Evolutionary conservation across 495 filamentous ascomycete genomes (phyloP).

Genomic region (Penicillium macrosclerotiorum): DNA sequence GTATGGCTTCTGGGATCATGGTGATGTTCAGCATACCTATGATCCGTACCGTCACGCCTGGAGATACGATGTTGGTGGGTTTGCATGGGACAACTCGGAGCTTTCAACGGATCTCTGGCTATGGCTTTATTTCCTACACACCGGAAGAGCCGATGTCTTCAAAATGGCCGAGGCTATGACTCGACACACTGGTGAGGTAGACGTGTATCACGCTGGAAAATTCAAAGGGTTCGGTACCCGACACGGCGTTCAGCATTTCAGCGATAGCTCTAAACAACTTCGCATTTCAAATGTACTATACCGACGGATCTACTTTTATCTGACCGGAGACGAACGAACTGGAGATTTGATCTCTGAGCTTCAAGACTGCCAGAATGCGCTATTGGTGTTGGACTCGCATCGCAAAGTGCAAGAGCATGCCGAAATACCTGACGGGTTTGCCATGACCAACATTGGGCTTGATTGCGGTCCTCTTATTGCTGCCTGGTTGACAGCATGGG

Average conservation of each 20-base stretch:
- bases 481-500: conserved; percentile 45
- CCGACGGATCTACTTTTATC: conserved; percentile 45
- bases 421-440: conserved; percentile 31
- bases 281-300: conserved; percentile 47
- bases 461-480: conserved; percentile 44
- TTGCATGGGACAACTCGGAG: conserved; percentile 55
- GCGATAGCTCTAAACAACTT: conserved; percentile 50
- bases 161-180: conserved; percentile 48
- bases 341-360: conserved; percentile 44
- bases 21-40: conserved; percentile 52
- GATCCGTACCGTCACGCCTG: conserved; percentile 48
- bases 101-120: conserved; percentile 51
- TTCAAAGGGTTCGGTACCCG: conserved; percentile 50
- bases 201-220: conserved; percentile 47
- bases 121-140: conserved; percentile 52
- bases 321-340: conserved; percentile 44
- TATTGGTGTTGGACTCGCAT: conserved; percentile 41
- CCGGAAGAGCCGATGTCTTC: conserved; percentile 43
- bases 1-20: conserved; percentile 54
- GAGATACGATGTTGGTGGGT: conserved; percentile 53
- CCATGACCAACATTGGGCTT: conserved; percentile 40
- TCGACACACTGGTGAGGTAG: conserved; percentile 49
- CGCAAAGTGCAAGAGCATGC: conserved; percentile 44
- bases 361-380: conserved; percentile 26
- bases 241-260: conserved; percentile 52